Base-by-base conservation (phyloP, 2,329 filamentous ascomycete genomes). In the Curvularia eragrostidis region DNA sequence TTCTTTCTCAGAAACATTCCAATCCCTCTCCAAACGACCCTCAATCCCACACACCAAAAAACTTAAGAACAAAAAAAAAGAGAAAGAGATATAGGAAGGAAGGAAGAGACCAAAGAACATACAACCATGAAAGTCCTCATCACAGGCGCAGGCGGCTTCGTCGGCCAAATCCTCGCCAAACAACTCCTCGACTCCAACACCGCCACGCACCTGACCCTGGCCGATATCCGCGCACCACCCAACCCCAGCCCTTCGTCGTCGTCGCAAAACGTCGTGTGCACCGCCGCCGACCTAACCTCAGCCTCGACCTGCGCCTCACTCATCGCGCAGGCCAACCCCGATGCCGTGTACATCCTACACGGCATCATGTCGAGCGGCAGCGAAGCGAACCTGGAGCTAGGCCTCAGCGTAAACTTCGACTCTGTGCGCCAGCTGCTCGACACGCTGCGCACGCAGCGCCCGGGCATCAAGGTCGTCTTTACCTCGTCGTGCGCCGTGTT, bases 361-460 rank as follows among this genome's bases (percentile, higher is more conserved):
- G 87, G 87, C 61, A 87, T 89, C 78, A 89, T 89, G 87, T 88
- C 86, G 0, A 83, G 83, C 12, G 85, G 85, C 5, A 84, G 85
- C 15, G 86, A 89, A 74, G 83, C 84, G 41, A 82, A 88, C 74
- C 85, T 84, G 61, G 83, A 85, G 49, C 77, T 87, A 1, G 85
- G 85, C 2, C 78, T 87, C 59, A 79, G 77, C 39, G 85, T 88
- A 50, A 89, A 89, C 71, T 80, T 89, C 48, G 83, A 88, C 63
- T 84, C 83, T 39, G 84, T 86, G 12, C 81, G 84, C 23, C 75
- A 77, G 39, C 66, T 88, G 2, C 77, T 89, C 2, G 82, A 87
- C 48, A 75, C 79, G 7, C 79, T 88, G 18, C 78, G 82, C 23
- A 66, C 73, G 18, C 78, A 75, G 26, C 80, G 80, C 48, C 83